These are phyloP conservation scores for Globisporangium abappressorium DNA, from an alignment of 352 stramenopile genomes.

Conservation along the genomic window DNA sequence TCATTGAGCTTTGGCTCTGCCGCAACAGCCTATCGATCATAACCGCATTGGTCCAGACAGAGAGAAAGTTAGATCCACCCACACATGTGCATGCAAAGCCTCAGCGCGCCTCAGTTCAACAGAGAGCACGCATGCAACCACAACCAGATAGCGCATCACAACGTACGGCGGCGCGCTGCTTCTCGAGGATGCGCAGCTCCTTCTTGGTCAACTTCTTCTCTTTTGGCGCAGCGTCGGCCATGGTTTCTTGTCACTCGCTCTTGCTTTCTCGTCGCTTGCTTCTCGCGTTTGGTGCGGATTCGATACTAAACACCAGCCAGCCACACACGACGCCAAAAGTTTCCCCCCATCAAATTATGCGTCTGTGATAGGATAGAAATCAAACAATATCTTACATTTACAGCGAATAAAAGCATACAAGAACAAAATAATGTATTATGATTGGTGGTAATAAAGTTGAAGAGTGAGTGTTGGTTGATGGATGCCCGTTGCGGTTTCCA, in stretches of 20 bases:
- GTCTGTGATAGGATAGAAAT: background rate
- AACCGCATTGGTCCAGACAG: constrained; percentile 6
- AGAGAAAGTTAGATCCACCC: constrained; percentile 6
- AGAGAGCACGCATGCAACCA: constrained; percentile 2
- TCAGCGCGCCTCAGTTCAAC: background rate
- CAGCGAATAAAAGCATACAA: background rate
- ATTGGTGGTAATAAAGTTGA: background rate
- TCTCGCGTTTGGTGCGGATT: constrained; percentile 5
- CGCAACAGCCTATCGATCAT: constrained; percentile 34
- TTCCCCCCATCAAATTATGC: background rate
- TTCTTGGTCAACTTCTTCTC: constrained; percentile 89
- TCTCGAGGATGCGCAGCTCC: constrained; percentile 86
- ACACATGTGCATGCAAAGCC: background rate
- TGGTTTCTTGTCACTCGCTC: constrained; percentile 18
- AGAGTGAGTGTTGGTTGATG: background rate
- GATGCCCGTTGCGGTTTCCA: background rate
- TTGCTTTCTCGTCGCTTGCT: background rate
- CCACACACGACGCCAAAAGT: background rate
- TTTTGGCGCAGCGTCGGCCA: constrained; percentile 59
- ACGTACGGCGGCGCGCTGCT: constrained; percentile 74
- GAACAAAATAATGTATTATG: background rate
- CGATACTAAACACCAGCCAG: constrained; percentile 11
- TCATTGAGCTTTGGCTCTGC: constrained; percentile 73
- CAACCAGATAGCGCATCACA: background rate
- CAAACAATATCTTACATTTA: background rate